Percentiles rank a stretch among this genome's conserved stretches.
Conservation (phyloP, 1,284 basidiomycete genomes). For the Moesziomyces sp. region DNA sequence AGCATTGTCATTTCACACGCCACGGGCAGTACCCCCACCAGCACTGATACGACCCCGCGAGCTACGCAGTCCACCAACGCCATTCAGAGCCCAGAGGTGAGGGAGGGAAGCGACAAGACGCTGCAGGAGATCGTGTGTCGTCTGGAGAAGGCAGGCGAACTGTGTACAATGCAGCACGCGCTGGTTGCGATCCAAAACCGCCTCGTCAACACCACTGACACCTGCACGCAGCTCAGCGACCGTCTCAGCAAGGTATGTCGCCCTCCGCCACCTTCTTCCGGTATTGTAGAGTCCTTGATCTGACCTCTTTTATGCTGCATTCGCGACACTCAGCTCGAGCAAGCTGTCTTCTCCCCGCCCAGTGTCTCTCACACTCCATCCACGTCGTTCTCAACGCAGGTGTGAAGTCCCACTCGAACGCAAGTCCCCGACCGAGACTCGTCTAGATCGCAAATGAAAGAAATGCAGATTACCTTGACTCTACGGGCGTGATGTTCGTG, state of each 20-base stretch:
- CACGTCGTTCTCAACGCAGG: conserved; percentile 5
- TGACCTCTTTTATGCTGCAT: background rate
- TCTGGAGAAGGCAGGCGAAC: conserved; percentile 21
- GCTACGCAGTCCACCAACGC: background rate
- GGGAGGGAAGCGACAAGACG: background rate
- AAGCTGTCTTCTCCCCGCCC: conserved; percentile 12
- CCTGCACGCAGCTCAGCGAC: conserved; percentile 8
- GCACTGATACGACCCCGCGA: background rate
- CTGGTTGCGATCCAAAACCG: conserved; percentile 14
- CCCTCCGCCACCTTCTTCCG: background rate
- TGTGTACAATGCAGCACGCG: conserved; percentile 22
- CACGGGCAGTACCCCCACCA: conserved; percentile 4
- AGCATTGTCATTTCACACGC: conserved; percentile 23
- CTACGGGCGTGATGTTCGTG: background rate
- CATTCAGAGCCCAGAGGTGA: background rate
- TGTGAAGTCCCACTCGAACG: background rate
- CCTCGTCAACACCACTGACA: conserved; percentile 9
- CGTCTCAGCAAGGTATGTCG: conserved; percentile 21
- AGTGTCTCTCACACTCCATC: conserved; percentile 5
- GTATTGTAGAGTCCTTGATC: background rate
- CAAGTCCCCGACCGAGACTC: background rate
- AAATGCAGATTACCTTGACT: background rate
- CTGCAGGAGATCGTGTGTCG: conserved; percentile 7
- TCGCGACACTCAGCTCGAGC: conserved; percentile 13
- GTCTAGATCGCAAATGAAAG: background rate